Base-by-base conservation (phyloP, 2,329 filamentous ascomycete species). In the Emergomyces orientalis region DNA sequence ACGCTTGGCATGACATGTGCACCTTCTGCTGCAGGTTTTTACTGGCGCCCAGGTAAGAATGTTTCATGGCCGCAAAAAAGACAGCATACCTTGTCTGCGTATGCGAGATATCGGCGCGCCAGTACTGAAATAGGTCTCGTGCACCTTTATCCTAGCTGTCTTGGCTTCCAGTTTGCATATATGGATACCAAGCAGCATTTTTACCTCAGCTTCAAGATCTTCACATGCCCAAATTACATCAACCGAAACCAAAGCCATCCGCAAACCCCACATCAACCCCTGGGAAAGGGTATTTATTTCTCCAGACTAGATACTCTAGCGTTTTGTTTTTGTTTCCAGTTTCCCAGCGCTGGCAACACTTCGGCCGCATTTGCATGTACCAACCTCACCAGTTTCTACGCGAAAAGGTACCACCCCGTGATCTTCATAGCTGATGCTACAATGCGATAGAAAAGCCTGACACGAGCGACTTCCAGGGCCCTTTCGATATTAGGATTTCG, bases 401-500 rank as follows among this genome's bases (percentile, higher is more conserved):
- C n/a, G 1, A 47, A 47, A 25, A 25, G 17, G 43, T 22, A 13
- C 43, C 3, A 3, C 43, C 8, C n/a, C n/a, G 8, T n/a, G n/a
- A n/a, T 47, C 25, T 47, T 25, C n/a, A 13, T 47, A 11, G n/a
- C 2, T 3, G n/a, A 47, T 25, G n/a, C n/a, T 11, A 3, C n/a
- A 7, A 2, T 25, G n/a, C 3, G n/a, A 8, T 7, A 47, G 8
- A 11, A 8, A 37, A 8, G n/a, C n/a, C n/a, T 9, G 45, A 25
- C 11, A 25, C n/a, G 25, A 47, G 11, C 45, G 25, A 34, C 59
- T 69, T 68, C 63, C 17, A 37, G 1, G 67, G 68, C 55, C 65
- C 32, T 32, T 32, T 32, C 32, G 7, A 32, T 32, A 32, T 32
- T 32, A 66, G 2, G 6, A 67, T 32, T 6, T 64, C 19, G 63